phyloP scores from a whole-genome alignment of 257 asterid genomes.

The Parsonsia alboflavescens region DNA sequence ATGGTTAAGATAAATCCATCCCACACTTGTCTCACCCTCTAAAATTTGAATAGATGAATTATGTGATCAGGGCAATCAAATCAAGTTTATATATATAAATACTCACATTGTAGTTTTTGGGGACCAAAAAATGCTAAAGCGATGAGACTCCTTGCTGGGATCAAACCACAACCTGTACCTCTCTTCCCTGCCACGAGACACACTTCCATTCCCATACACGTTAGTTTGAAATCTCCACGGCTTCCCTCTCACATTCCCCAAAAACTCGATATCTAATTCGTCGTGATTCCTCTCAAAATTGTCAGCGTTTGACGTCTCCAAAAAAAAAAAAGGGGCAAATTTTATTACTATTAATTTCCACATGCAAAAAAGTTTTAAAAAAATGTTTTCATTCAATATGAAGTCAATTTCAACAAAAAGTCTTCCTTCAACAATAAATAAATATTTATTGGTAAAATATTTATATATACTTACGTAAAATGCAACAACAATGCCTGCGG shows the following conservation, averaged over 20 bases:
- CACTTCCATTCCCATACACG: conserved; percentile 83
- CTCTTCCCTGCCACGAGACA: conserved; percentile 88
- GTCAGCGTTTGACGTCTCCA: conserved; percentile 79
- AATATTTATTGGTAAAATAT: too few species aligned
- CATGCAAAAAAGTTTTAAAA: not conserved
- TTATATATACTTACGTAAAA: conserved; percentile 52
- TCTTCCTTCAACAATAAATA: too few species aligned
- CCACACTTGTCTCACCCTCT: too few species aligned
- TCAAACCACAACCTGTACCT: conserved; percentile 88
- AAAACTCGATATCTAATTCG: conserved; percentile 80
- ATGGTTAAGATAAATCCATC: too few species aligned
- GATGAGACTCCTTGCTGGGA: conserved; percentile 70
- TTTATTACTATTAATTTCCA: not conserved
- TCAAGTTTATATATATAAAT: not conserved
- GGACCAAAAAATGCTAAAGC: conserved; percentile 85
- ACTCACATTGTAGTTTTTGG: conserved; percentile 61
- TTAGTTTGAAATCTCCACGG: conserved; percentile 96
- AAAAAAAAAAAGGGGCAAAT: not conserved
- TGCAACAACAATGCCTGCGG: conserved; percentile 89
- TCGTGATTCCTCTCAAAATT: conserved; percentile 90
- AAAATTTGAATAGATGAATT: too few species aligned
- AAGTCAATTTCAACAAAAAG: not conserved
- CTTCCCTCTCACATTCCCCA: conserved; percentile 67
- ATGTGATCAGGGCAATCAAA: too few species aligned
- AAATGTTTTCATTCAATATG: not conserved